These are phyloP conservation scores for Cytauxzoon felis DNA, from an alignment of 169 alveolate species.

Conservation along the genomic window DNA sequence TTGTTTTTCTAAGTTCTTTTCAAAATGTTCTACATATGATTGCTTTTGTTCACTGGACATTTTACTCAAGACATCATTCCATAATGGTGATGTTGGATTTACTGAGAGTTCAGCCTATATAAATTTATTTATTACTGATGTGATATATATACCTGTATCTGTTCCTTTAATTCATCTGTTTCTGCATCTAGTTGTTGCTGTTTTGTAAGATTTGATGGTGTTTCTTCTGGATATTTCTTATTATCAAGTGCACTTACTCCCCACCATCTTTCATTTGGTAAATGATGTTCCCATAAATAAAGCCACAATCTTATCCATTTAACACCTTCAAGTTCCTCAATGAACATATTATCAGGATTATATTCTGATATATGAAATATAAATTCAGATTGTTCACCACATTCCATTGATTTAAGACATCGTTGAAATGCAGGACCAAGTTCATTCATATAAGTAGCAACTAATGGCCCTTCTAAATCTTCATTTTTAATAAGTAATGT, in stretches of 20 bases:
- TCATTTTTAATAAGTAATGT: constrained; percentile 5
- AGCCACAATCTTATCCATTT: constrained; percentile 58
- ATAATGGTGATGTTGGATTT: constrained; percentile 54
- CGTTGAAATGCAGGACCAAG: constrained; percentile 1
- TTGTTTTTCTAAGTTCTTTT: constrained; percentile 28
- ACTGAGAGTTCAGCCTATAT: constrained; percentile 31
- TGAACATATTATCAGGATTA: neutral
- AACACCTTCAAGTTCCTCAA: constrained; percentile 5
- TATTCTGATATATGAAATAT: constrained; percentile 20
- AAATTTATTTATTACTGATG: neutral
- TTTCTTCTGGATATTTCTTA: constrained; percentile 8
- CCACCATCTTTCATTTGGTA: constrained; percentile 60
- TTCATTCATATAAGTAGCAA: constrained; percentile 23
- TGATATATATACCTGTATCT: constrained; percentile 37
- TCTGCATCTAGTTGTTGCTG: constrained; percentile 17
- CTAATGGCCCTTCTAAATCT: constrained; percentile 26
- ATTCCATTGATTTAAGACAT: constrained; percentile 38
- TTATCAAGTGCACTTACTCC: constrained; percentile 58
- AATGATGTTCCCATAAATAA: constrained; percentile 15
- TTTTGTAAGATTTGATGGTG: neutral
- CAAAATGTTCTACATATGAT: constrained; percentile 59
- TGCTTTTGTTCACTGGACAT: constrained; percentile 46
- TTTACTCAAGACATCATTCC: constrained; percentile 53
- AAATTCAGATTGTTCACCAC: constrained; percentile 62
- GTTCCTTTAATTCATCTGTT: constrained; percentile 38